These are phyloP conservation scores for Myriosclerotinia curreyana DNA, from an alignment of 2,329 filamentous ascomycete genomes.

Conservation along the genomic window DNA sequence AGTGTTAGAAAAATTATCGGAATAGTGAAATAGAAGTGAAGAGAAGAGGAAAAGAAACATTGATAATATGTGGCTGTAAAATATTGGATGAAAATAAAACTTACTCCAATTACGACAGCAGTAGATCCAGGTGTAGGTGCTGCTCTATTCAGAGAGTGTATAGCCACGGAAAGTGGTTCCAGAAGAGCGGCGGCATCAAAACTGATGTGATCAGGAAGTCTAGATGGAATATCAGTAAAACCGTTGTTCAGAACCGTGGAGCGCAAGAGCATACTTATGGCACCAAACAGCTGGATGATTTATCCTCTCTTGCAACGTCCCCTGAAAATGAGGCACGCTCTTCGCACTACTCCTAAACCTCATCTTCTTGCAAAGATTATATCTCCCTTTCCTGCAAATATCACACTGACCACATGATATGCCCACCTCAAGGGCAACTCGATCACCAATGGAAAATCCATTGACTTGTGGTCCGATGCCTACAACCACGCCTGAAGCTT, in stretches of 20 bases:
- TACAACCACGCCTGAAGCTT: slow-evolving; percentile 58
- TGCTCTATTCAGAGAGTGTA: slow-evolving; percentile 59
- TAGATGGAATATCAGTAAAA: slow-evolving; percentile 33
- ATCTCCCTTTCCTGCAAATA: slow-evolving; percentile 82
- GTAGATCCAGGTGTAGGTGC: slow-evolving; percentile 51
- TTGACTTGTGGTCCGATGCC: slow-evolving; percentile 52
- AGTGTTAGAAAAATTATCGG: background rate
- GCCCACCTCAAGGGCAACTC: slow-evolving; percentile 79
- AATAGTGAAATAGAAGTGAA: background rate
- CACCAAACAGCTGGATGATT: slow-evolving; percentile 62
- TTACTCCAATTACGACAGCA: slow-evolving; percentile 58
- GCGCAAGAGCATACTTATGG: slow-evolving; percentile 49
- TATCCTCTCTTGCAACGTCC: slow-evolving; percentile 59
- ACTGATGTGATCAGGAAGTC: slow-evolving; percentile 57
- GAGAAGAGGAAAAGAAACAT: too few species aligned
- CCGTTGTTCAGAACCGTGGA: too few species aligned
- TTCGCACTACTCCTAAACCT: slow-evolving; percentile 61
- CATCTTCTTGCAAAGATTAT: slow-evolving; percentile 61
- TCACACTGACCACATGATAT: slow-evolving; percentile 88
- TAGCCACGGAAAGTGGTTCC: slow-evolving; percentile 60
- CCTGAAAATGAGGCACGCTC: slow-evolving; percentile 61
- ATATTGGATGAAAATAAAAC: background rate
- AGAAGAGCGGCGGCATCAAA: slow-evolving; percentile 59
- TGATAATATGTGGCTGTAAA: background rate
- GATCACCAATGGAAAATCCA: slow-evolving; percentile 54